phyloP scores from a whole-genome alignment of 2,329 filamentous ascomycete genomes.

The Epichloe festucae region DNA sequence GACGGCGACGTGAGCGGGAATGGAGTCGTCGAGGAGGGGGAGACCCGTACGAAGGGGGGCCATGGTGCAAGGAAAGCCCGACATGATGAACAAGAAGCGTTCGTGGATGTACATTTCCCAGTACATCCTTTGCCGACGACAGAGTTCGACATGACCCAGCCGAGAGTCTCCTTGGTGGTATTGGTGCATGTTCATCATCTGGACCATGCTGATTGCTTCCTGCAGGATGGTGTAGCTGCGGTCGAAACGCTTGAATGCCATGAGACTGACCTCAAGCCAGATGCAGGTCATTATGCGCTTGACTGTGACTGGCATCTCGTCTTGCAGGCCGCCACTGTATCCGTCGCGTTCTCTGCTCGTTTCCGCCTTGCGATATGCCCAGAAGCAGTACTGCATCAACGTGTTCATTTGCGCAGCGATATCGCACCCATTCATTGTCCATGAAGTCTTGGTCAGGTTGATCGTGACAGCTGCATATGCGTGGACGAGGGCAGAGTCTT shows the following conservation, averaged over 20 bases:
- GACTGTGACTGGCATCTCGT: conserved; percentile 26
- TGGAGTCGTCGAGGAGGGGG: conserved; percentile 20
- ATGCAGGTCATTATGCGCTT: conserved; percentile 34
- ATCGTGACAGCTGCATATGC: conserved; percentile 24
- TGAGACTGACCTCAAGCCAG: conserved; percentile 37
- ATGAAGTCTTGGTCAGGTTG: conserved; percentile 20
- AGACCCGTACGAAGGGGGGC: conserved; percentile 18
- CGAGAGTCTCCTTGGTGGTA: conserved; percentile 17
- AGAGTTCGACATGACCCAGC: conserved; percentile 8
- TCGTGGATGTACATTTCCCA: conserved; percentile 15
- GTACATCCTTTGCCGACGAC: conserved; percentile 12
- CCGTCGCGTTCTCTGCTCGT: conserved; percentile 19
- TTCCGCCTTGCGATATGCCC: conserved; percentile 14
- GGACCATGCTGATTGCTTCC: conserved; percentile 31
- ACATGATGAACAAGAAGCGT: conserved; percentile 39
- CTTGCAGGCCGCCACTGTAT: conserved; percentile 18
- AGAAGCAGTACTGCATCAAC: conserved; percentile 11
- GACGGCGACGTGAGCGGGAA: conserved; percentile 22
- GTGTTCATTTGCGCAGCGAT: conserved; percentile 18
- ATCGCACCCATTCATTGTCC: conserved; percentile 15
- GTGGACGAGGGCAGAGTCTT: conserved; percentile 24
- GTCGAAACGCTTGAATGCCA: conserved; percentile 32
- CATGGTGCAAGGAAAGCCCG: conserved; percentile 29
- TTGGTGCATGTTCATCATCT: conserved; percentile 29
- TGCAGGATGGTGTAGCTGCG: conserved; percentile 34